Conservation (phyloP, 1,284 basidiomycete genomes). For the Leccinum huronense region DNA sequence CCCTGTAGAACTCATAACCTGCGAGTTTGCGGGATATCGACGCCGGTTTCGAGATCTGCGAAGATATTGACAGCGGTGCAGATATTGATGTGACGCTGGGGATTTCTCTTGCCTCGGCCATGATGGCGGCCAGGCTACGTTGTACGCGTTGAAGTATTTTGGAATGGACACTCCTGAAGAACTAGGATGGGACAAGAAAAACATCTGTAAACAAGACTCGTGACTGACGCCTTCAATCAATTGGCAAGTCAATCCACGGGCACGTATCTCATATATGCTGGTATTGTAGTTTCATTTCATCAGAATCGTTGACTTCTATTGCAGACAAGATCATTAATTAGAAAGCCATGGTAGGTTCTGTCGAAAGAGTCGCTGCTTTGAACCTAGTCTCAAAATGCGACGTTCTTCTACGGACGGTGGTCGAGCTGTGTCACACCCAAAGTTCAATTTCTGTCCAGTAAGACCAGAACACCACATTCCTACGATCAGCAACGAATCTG, state of each 20-base stretch:
- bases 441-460: too few species aligned
- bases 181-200: constrained; percentile 1
- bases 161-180: background rate
- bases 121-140: constrained; percentile 8
- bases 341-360: background rate
- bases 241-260: background rate
- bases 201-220: constrained; percentile 7
- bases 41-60: background rate
- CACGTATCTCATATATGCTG: background rate
- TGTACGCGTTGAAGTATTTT: constrained; percentile 3
- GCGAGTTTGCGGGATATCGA: constrained; percentile 15
- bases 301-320: background rate
- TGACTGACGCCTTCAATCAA: background rate
- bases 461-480: too few species aligned
- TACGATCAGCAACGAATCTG: too few species aligned
- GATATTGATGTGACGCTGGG: background rate
- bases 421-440: too few species aligned
- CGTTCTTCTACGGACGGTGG: background rate
- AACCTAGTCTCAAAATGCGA: background rate
- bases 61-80: background rate
- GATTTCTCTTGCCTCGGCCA: constrained; percentile 1
- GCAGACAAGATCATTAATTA: background rate
- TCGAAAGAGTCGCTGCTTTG: background rate
- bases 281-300: background rate
- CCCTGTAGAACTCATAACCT: constrained; percentile 56